Conservation (phyloP, 176 grass and related monocot genomes). For the Saccharum spontaneum region DNA sequence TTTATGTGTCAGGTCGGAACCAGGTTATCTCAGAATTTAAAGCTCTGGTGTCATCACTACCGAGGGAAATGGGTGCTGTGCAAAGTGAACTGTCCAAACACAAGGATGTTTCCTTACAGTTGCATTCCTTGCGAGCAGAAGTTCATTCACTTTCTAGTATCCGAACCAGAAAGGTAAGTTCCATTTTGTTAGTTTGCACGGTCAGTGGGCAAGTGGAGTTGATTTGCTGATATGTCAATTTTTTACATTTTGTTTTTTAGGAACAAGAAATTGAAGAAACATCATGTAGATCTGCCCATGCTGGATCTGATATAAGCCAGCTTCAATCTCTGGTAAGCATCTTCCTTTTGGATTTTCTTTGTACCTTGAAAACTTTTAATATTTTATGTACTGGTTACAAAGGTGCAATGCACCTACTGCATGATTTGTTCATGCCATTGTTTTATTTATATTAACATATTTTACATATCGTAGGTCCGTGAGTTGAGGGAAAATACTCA, state of each 20-base stretch:
- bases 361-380: neutral
- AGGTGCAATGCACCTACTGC: neutral
- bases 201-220: conserved; percentile 15
- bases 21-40: conserved; percentile 86
- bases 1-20: conserved; percentile 69
- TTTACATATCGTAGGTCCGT: conserved; percentile 31
- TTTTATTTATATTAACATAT: conserved; percentile 21
- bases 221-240: neutral
- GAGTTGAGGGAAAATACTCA: conserved; percentile 49
- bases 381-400: neutral
- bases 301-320: conserved; percentile 60
- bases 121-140: conserved; percentile 80
- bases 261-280: conserved; percentile 54
- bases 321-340: conserved; percentile 50
- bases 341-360: neutral
- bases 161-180: conserved; percentile 62
- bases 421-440: neutral
- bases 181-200: conserved; percentile 2
- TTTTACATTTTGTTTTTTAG: conserved; percentile 41
- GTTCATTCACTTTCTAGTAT: conserved; percentile 71
- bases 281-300: conserved; percentile 46
- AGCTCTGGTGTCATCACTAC: conserved; percentile 68
- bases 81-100: conserved; percentile 77
- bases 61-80: conserved; percentile 69
- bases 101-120: conserved; percentile 60